Evolutionary conservation across 768 basidiomycete species (phyloP).

Genomic region (Pleurotus cornucopiae): DNA sequence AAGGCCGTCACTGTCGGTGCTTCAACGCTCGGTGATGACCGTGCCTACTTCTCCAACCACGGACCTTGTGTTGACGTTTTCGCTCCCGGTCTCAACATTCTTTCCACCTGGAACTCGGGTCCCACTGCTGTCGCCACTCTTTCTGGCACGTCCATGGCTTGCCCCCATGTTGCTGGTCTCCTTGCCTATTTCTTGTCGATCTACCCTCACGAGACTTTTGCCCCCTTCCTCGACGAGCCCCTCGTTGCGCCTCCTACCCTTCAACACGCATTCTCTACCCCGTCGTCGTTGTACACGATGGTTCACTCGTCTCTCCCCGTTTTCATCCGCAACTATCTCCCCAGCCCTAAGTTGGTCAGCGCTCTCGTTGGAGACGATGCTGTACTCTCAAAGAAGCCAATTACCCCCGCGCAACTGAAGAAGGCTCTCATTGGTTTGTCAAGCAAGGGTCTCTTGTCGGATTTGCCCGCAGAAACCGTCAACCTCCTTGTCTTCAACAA

Average conservation of each 20-base stretch:
- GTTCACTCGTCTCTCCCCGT: conserved; percentile 52
- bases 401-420: conserved; percentile 62
- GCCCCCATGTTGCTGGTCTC: conserved; percentile 87
- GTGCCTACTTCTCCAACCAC: conserved; percentile 91
- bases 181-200: conserved; percentile 90
- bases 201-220: conserved; percentile 65
- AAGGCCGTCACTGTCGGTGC: conserved; percentile 95
- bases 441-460: conserved; percentile 42
- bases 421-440: conserved; percentile 62
- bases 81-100: conserved; percentile 87
- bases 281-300: conserved; percentile 48
- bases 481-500: conserved; percentile 85
- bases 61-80: conserved; percentile 92
- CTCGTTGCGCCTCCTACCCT: conserved; percentile 27
- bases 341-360: conserved; percentile 43
- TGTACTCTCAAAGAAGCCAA: neutral
- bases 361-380: conserved; percentile 20
- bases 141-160: conserved; percentile 93
- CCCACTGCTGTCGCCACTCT: conserved; percentile 62
- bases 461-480: conserved; percentile 49
- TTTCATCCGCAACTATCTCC: conserved; percentile 57
- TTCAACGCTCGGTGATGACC: conserved; percentile 73
- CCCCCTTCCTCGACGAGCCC: conserved; percentile 43
- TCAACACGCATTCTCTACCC: conserved; percentile 27
- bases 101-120: conserved; percentile 79